Base-by-base conservation (phyloP, 2,329 filamentous ascomycete genomes). In the Westerdykella aurantiaca region DNA sequence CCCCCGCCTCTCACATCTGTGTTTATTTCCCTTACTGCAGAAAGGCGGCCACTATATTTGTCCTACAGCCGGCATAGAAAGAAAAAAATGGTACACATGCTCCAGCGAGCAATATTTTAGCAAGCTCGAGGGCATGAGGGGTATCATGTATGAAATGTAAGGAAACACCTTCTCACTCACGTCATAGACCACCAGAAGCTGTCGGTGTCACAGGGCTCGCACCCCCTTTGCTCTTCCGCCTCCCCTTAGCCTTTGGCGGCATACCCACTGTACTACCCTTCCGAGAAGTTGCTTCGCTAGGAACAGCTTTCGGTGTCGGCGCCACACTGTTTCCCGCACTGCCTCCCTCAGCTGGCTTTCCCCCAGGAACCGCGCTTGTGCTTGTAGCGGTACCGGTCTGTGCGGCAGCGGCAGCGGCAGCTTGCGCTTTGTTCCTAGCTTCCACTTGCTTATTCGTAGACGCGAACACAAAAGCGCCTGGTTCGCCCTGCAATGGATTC, bases 401-500 rank as follows among this genome's bases (percentile, higher is more conserved):
- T 4, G 43, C 25, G 18, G 18, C 18, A 6, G 43, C 25, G 16
- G 39, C 35, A 11, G 51, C 41, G 37, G 53, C 48, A 51, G 58
- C 64, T 44, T 69, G 62, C 2, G 66, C 66, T 35, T 61, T 63
- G 39, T 67, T 63, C 31, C 63, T 48, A 35, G 71, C 70, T 46
- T 70, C 67, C 7, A 75, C 61, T 7, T 65, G 67, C 29, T 66
- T 62, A 21, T 61, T 64, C 1, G 72, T 71, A 29, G 67, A 66
- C 4, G 72, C 72, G 50, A 82, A 72, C 42, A 79, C 76, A 52
- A 84, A 82, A 4, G 73, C 74, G 23, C 81, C 81, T 0, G 81
- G 81, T 57, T 83, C 81, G 38, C 81, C 81, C 6, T 76, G 69
- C 12, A 84, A 64, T 0, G 81, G 79, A 47, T 77, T 81, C 53